Base-by-base conservation (phyloP, 1,139 yeast species). In the Blastobotrys illinoisensis region DNA sequence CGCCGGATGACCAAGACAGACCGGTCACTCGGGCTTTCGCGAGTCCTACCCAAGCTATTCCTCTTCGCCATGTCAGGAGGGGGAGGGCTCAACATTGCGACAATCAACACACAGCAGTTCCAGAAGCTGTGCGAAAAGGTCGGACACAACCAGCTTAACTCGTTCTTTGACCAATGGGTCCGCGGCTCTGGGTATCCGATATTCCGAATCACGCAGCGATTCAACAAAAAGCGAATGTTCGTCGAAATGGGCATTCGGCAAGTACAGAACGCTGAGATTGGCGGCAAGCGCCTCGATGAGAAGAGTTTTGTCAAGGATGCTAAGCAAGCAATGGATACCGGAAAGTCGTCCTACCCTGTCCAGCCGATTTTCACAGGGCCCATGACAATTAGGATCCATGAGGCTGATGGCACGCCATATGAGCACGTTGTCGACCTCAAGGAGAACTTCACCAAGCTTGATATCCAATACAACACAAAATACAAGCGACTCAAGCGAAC, bases 341-440 rank as follows among this genome's bases (percentile, higher is more conserved):
- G 59, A 58, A 62, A 61, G 55, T 55, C 47, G 54, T 56, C 43
- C 16, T 52, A 47, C 18, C 56, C 58, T 1, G 54, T 59, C 9
- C 68, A 67, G 53, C 65, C 73, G n/a, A 59, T 69, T 5, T 68
- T 71, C 58, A 65, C 69, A 11, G 99, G 99, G 0, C 97, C 99
- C 0, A 89, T 95, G 88, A 95, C 99, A 0, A 88, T 95, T 46
- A 77, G 99, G 65, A 91, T 95, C 47, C 99, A 95, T 67, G 99
- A 95, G 68, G 95, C 97, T 0, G 99, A 95, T 70, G 99, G 99
- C n/a, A 89, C 98, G 0, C 99, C 99, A 0, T 93, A 95, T 66
- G 99, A 95, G 66, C 99, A 95, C 68, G 93, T 95, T 49, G 96
- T 95, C 20, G 95, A 90, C 61, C 75, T 95, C 54, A 88, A 89